A percentile compares a stretch with the other conserved stretches of the same genome.
Evolutionary conservation across 1,284 basidiomycete genomes (phyloP).

Genomic region (Cystobasidium slooffiae): DNA sequence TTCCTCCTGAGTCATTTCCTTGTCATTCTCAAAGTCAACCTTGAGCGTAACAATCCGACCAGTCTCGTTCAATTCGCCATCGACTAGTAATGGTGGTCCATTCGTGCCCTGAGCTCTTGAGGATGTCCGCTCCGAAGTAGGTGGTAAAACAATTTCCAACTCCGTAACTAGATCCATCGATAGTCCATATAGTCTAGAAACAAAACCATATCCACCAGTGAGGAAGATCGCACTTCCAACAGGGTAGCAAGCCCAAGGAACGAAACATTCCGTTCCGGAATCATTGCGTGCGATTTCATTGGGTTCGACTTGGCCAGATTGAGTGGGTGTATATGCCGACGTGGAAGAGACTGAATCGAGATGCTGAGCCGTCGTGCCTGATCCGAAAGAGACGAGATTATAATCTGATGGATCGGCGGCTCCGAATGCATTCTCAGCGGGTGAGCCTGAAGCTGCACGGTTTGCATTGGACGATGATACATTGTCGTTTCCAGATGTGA

Average conservation of each 20-base stretch:
- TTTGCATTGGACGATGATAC: too few species aligned
- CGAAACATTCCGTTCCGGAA: slow-evolving; percentile 59
- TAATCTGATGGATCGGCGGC: slow-evolving; percentile 57
- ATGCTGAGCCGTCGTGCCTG: slow-evolving; percentile 78
- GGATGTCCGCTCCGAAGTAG: slow-evolving; percentile 50
- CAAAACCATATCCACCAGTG: slow-evolving; percentile 81
- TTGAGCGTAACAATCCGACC: slow-evolving; percentile 43
- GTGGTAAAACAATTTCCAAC: slow-evolving; percentile 54
- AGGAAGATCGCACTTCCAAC: slow-evolving; percentile 46
- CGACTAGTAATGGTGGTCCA: slow-evolving; percentile 28
- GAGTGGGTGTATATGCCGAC: slow-evolving; percentile 57
- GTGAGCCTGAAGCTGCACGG: neutral
- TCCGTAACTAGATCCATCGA: slow-evolving; percentile 78
- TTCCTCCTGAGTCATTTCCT: slow-evolving; percentile 52
- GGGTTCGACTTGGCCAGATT: slow-evolving; percentile 59
- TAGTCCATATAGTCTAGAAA: slow-evolving; percentile 78
- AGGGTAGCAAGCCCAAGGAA: slow-evolving; percentile 64
- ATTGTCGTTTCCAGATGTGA: neutral
- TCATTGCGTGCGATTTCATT: slow-evolving; percentile 58
- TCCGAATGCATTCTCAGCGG: slow-evolving; percentile 17
- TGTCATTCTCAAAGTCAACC: slow-evolving; percentile 43
- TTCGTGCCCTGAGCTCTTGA: slow-evolving; percentile 47
- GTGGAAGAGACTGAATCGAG: slow-evolving; percentile 74
- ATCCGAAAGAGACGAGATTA: slow-evolving; percentile 78
- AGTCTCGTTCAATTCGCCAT: slow-evolving; percentile 1